Evolutionary conservation across 805 yeast genomes (phyloP).

Genomic region (Wickerhamiella sergipiensis): DNA sequence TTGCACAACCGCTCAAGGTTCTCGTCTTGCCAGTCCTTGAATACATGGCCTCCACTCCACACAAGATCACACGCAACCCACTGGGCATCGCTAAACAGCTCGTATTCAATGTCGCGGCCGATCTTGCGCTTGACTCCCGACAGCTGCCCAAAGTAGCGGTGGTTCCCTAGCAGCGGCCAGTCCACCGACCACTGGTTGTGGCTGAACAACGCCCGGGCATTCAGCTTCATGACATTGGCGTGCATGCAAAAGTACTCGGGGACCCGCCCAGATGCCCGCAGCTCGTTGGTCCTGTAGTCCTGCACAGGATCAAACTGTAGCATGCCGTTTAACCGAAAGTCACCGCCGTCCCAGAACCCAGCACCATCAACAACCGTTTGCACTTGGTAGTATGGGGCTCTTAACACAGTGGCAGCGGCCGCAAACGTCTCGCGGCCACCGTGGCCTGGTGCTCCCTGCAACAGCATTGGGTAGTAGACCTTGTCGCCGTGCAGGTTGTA

Average conservation of each 20-base stretch:
- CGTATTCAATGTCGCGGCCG: conserved; percentile 6
- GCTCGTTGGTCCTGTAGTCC: conserved; percentile 29
- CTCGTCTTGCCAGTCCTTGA: conserved; percentile 11
- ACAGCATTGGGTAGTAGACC: conserved; percentile 42
- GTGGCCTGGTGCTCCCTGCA: conserved; percentile 56
- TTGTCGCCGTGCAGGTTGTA: conserved; percentile 54
- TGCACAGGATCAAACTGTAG: conserved; percentile 58
- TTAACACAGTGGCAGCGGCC: conserved; percentile 54
- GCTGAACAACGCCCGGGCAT: conserved; percentile 11
- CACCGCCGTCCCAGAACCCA: conserved; percentile 4
- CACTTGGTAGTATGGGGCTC: conserved; percentile 44
- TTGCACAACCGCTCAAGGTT: conserved; percentile 12
- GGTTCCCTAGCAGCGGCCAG: conserved; percentile 4
- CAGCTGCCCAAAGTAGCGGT: conserved; percentile 13
- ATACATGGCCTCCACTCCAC: conserved; percentile 5
- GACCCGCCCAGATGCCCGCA: not conserved
- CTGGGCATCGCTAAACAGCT: conserved; percentile 3
- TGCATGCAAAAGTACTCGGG: conserved; percentile 13
- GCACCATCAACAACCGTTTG: conserved; percentile 29
- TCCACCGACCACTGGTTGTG: conserved; percentile 3
- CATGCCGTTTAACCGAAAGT: conserved; percentile 30
- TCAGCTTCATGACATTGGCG: conserved; percentile 15
- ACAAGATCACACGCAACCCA: conserved; percentile 17
- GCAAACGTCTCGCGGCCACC: conserved; percentile 72
- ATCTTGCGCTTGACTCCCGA: not conserved